These are phyloP conservation scores for Kwoniella sp. DNA, from an alignment of 768 basidiomycete genomes.

Conservation along the genomic window DNA sequence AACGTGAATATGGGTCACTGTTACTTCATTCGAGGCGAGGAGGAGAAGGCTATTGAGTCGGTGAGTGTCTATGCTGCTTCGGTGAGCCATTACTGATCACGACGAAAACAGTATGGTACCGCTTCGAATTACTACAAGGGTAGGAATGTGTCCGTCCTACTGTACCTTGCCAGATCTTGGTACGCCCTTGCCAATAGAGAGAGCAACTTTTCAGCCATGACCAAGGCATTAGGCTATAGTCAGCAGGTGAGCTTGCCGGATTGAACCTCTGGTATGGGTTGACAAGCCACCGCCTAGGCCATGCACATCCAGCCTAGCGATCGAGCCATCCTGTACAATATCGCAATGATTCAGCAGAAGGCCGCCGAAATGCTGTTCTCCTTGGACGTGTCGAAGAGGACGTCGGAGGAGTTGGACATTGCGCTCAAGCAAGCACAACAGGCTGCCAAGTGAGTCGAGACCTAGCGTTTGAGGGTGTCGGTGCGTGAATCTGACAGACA, in stretches of 20 bases:
- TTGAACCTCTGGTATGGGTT: background rate
- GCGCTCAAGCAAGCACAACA: slow-evolving; percentile 76
- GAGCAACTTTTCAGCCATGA: slow-evolving; percentile 74
- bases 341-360: slow-evolving; percentile 98
- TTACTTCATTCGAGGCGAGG: slow-evolving; percentile 86
- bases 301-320: slow-evolving; percentile 77
- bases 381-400: slow-evolving; percentile 68
- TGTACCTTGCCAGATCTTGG: slow-evolving; percentile 88
- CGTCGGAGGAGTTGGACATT: slow-evolving; percentile 69
- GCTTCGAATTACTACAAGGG: slow-evolving; percentile 73
- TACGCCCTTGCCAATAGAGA: slow-evolving; percentile 91
- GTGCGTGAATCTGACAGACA: background rate
- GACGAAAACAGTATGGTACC: slow-evolving; percentile 91
- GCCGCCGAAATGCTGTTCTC: slow-evolving; percentile 82
- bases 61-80: slow-evolving; percentile 56
- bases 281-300: slow-evolving; percentile 57
- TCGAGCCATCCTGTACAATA: slow-evolving; percentile 87
- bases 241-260: slow-evolving; percentile 60
- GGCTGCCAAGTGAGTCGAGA: slow-evolving; percentile 70
- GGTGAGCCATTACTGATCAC: too few relatives aligned
- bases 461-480: background rate
- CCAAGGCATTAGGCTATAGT: slow-evolving; percentile 74
- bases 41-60: slow-evolving; percentile 90
- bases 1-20: slow-evolving; percentile 97
- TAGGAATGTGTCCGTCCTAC: slow-evolving; percentile 68